Evolutionary conservation across 495 filamentous ascomycete species (phyloP), one percentile per base, ranked within the genome.

Genomic region (Penicillium psychrofluorescens): DNA sequence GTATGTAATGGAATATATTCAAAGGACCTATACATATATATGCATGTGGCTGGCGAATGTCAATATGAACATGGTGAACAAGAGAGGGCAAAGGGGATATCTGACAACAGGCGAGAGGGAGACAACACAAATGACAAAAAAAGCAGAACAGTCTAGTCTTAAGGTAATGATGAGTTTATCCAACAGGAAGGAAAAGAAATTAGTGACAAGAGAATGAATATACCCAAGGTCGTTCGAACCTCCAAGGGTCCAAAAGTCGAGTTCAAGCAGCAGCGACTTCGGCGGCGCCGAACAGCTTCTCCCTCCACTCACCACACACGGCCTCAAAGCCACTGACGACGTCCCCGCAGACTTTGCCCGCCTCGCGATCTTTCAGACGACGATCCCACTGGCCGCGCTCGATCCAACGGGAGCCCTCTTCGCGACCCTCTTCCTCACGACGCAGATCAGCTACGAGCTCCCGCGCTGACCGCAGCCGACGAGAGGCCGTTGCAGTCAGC

Each of bases 271-370:
- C 62, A 39, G 62, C 61, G 12, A 64, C 58, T 56, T 68, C 62
- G 16, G 62, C 46, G 30, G 68, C 56, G 15, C 69, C 68, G 27
- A 76, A 70, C 35, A 85, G 59, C 48, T 72, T 72, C 59, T 74
- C 72, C 44, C 77, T 75, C 73, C 78, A 80, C 49, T 74, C 72
- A 8, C 72, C 81, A 62, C 88, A 95, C 1, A 90, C 80, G 46
- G 84, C 80, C 64, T 95, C 92, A 62, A 97, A 97, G 8, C 90
- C 92, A 29, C 82, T 86, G 11, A 95, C 81, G 14, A 98, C 89
- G 49, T 91, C 89, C 2, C 79, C 74, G 70, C 85, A 96, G 34
- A 84, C 83, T 35, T 71, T 69, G 16, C 80, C 86, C 48, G 88
- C 90, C 61, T 94, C 87, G 31, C 92, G 76, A 33, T 78, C 79